Evolutionary conservation across 371 early-diverging fungal species (phyloP).

Genomic region (Rhizomucor pusillus): DNA sequence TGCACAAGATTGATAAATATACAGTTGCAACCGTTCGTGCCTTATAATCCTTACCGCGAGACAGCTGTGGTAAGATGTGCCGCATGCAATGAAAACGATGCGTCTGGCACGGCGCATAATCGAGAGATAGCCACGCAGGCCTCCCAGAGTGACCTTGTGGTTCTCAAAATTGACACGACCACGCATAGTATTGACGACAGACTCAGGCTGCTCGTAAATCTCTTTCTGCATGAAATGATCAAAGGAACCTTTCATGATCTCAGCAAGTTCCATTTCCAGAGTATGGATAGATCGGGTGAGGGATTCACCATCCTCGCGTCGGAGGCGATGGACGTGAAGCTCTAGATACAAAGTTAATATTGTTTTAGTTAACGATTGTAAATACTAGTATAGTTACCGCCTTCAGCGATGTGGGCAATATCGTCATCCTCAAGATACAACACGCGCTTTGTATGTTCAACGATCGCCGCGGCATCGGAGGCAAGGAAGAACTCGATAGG

Average conservation of each 20-base stretch:
- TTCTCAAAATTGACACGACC: slow-evolving; percentile 97
- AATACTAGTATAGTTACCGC: slow-evolving; percentile 41
- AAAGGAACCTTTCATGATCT: slow-evolving; percentile 96
- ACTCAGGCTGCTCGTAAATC: slow-evolving; percentile 98
- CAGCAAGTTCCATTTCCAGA: slow-evolving; percentile 93
- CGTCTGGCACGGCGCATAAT: slow-evolving; percentile 93
- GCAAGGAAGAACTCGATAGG: slow-evolving; percentile 97
- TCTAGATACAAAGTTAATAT: slow-evolving; percentile 37
- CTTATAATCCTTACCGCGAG: slow-evolving; percentile 67
- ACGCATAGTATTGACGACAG: slow-evolving; percentile 98
- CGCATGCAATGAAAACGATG: slow-evolving; percentile 97
- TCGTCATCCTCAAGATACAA: slow-evolving; percentile 98
- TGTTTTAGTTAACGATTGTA: background rate
- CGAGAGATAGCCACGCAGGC: slow-evolving; percentile 84
- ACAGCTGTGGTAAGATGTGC: slow-evolving; percentile 94
- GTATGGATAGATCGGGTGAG: slow-evolving; percentile 91
- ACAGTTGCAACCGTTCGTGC: background rate
- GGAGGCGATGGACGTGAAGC: slow-evolving; percentile 93
- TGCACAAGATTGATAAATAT: background rate
- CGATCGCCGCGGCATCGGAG: slow-evolving; percentile 95
- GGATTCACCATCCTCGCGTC: slow-evolving; percentile 87
- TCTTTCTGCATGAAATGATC: slow-evolving; percentile 99
- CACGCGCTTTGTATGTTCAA: slow-evolving; percentile 98
- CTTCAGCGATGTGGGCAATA: slow-evolving; percentile 91
- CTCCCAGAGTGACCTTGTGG: slow-evolving; percentile 83